phyloP scores from a whole-genome alignment of 2,329 filamentous ascomycete species.

The Chalaropsis thielavioides region DNA sequence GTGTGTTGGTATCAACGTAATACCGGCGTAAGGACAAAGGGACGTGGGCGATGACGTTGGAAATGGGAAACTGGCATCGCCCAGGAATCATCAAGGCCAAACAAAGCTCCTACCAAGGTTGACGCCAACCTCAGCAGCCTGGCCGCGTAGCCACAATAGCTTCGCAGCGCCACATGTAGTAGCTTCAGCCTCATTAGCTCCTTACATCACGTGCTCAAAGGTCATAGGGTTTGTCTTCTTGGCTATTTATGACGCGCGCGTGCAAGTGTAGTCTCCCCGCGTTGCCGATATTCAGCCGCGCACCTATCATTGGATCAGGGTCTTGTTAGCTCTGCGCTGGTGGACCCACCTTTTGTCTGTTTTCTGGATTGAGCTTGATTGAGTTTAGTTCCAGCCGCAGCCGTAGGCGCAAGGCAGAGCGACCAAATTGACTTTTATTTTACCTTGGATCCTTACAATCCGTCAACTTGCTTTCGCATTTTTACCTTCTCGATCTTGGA shows the following conservation, averaged over 20 bases:
- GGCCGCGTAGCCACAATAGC: conserved; percentile 19
- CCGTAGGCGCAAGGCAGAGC: conserved; percentile 13
- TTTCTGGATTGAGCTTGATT: background rate
- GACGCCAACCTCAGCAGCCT: conserved; percentile 18
- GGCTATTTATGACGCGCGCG: conserved; percentile 9
- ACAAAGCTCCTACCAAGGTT: conserved; percentile 9
- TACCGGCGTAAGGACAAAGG: background rate
- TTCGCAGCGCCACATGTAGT: conserved; percentile 25
- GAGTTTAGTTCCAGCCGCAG: conserved; percentile 9
- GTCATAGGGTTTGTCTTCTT: background rate
- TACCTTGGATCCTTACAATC: background rate
- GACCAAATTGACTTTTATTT: background rate
- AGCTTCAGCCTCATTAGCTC: conserved; percentile 3
- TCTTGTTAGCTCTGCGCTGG: background rate
- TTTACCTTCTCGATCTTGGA: background rate
- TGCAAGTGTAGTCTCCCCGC: background rate
- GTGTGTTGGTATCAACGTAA: background rate
- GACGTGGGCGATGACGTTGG: conserved; percentile 11
- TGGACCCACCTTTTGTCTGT: background rate
- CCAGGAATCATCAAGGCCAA: background rate
- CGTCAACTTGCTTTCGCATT: background rate
- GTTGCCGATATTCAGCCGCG: conserved; percentile 11
- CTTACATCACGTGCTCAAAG: background rate
- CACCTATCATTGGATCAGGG: background rate
- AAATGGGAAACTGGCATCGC: background rate